A percentile compares a stretch with the other conserved stretches of the same genome.
Evolutionary conservation across 176 grass and related monocot genomes (phyloP).

Genomic region (Cenchrus americanus): DNA sequence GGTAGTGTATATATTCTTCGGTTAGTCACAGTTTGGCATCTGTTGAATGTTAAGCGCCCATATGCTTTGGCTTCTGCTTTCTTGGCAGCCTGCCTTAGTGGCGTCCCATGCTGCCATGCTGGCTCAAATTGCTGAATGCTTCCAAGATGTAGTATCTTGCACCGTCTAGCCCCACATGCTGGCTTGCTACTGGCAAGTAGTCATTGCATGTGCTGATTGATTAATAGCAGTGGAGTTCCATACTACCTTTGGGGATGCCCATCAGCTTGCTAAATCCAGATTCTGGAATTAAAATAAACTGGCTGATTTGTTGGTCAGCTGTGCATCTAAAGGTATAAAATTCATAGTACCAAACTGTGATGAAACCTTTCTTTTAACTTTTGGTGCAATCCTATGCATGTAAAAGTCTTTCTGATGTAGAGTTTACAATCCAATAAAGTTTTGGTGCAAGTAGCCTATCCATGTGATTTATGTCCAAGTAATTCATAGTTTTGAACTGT

Average conservation of each 20-base stretch:
- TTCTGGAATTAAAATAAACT: neutral
- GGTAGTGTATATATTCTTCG: constrained; percentile 20
- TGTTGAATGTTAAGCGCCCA: neutral
- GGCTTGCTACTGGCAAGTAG: constrained; percentile 32
- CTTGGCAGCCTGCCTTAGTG: neutral
- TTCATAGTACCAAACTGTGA: neutral
- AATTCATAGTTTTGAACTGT: neutral
- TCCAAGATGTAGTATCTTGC: constrained; percentile 41
- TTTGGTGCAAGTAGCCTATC: neutral
- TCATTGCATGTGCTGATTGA: constrained; percentile 41
- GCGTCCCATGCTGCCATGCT: constrained; percentile 18
- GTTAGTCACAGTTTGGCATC: constrained; percentile 9
- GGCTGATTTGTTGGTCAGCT: neutral
- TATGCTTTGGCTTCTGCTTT: constrained; percentile 28
- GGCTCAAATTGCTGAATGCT: constrained; percentile 35
- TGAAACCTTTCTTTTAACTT: neutral
- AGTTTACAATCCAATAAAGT: neutral
- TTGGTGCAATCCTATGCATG: neutral
- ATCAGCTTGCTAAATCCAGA: constrained; percentile 17
- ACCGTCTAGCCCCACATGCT: constrained; percentile 41
- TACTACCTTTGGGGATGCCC: neutral
- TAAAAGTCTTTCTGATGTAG: neutral
- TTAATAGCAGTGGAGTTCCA: constrained; percentile 21
- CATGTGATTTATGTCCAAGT: too few relatives aligned
- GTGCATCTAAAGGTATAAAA: constrained; percentile 5